Evolutionary conservation across 441 rosid species (phyloP).

Genomic region (Breynia disticha): DNA sequence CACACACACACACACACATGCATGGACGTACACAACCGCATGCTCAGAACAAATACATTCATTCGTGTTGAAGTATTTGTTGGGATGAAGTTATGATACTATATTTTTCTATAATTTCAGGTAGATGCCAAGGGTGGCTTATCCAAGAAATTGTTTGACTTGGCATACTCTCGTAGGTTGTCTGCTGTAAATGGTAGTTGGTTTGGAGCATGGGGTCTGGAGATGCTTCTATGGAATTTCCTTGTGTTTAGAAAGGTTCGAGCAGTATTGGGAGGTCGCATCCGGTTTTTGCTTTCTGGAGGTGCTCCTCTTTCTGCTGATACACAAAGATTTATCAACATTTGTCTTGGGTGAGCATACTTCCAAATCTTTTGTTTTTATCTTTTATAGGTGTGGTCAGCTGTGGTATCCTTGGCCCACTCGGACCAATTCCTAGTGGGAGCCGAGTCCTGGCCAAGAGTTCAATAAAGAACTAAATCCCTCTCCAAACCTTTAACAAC

Average conservation of each 20-base stretch:
- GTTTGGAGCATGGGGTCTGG: conserved; percentile 97
- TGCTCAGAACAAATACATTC: not conserved
- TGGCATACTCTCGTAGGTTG: conserved; percentile 83
- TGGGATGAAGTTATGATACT: not conserved
- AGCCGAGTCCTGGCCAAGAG: no score
- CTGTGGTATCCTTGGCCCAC: no score
- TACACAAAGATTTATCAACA: conserved; percentile 98
- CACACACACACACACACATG: not conserved
- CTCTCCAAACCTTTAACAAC: conserved; percentile 3
- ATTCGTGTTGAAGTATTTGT: not conserved
- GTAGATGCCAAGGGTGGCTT: conserved; percentile 78
- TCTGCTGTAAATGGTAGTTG: conserved; percentile 89
- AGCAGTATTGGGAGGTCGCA: conserved; percentile 79
- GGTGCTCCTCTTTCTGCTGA: conserved; percentile 97
- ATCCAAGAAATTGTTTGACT: conserved; percentile 66
- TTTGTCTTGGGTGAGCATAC: conserved; percentile 84
- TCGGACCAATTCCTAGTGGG: no score
- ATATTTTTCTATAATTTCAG: conserved; percentile 23
- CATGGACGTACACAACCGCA: not conserved
- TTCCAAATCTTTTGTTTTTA: no score
- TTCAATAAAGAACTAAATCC: no score
- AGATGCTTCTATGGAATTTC: conserved; percentile 71
- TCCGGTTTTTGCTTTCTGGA: conserved; percentile 95
- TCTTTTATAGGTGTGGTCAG: no score
- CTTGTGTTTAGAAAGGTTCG: conserved; percentile 78